Conservation (phyloP, 805 yeast genomes). For the Candida coleopterorum region DNA sequence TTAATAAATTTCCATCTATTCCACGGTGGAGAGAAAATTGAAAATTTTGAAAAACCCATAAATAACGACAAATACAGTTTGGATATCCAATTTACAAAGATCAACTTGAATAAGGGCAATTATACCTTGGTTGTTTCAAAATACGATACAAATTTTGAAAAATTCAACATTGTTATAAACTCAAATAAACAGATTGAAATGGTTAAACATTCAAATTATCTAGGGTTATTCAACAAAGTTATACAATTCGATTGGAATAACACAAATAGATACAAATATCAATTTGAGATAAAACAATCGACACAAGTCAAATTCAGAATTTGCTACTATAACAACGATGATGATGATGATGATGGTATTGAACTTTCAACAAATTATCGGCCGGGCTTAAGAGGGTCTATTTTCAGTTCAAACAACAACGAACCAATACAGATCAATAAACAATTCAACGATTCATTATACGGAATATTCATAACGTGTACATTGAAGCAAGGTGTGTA, state of each 20-base stretch:
- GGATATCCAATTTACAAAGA: constrained; percentile 15
- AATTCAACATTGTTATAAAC: constrained; percentile 29
- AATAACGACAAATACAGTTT: constrained; percentile 31
- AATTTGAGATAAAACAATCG: constrained; percentile 19
- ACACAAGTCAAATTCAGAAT: constrained; percentile 23
- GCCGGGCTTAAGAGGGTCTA: constrained; percentile 43
- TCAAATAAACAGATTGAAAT: constrained; percentile 5
- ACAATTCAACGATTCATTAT: constrained; percentile 37
- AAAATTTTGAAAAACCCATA: constrained; percentile 24
- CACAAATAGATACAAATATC: constrained; percentile 33
- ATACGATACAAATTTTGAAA: constrained; percentile 25
- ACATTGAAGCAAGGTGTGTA: constrained; percentile 24
- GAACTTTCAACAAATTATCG: constrained; percentile 28
- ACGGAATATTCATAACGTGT: constrained; percentile 39
- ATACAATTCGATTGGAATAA: constrained; percentile 33
- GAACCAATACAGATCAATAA: constrained; percentile 31
- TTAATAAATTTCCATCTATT: constrained; percentile 43
- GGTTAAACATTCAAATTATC: constrained; percentile 2
- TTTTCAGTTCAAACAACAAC: constrained; percentile 30
- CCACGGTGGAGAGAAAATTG: constrained; percentile 19
- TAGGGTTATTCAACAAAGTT: constrained; percentile 7
- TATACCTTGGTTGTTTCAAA: constrained; percentile 48
- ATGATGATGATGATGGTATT: constrained; percentile 7
- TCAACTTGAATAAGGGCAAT: constrained; percentile 24
- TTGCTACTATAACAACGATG: constrained; percentile 14